Evolutionary conservation across 2,329 filamentous ascomycete species (phyloP).

Genomic region (Ophiocordyceps unilateralis): DNA sequence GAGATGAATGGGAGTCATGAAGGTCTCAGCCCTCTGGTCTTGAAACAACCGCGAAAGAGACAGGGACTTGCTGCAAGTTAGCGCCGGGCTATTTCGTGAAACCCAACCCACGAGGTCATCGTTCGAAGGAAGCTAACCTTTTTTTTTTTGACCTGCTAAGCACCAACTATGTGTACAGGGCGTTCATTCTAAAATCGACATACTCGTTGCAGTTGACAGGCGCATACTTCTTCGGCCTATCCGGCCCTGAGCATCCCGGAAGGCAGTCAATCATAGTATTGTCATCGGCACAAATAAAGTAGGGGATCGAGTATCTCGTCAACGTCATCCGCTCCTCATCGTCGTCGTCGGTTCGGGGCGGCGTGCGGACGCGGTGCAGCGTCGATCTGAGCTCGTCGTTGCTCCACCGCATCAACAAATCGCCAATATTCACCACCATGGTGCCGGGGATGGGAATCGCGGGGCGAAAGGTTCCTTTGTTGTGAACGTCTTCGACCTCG

Average conservation of each 20-base stretch:
- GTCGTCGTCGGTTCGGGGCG: constrained; percentile 4
- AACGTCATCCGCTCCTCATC: constrained; percentile 22
- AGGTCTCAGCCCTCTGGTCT: neutral
- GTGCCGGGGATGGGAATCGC: constrained; percentile 13
- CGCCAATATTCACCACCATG: constrained; percentile 21
- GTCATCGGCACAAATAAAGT: constrained; percentile 35
- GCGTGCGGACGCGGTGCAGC: constrained; percentile 25
- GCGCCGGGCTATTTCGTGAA: too few species aligned
- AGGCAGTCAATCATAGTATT: constrained; percentile 34
- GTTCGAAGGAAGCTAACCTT: neutral
- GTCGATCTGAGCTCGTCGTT: constrained; percentile 17
- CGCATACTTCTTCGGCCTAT: constrained; percentile 29
- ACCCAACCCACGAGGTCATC: too few species aligned
- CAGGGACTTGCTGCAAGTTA: neutral
- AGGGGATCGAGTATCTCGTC: constrained; percentile 41
- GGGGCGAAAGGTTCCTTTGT: constrained; percentile 16
- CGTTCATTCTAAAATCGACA: constrained; percentile 10
- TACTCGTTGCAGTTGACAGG: constrained; percentile 17
- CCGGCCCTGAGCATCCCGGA: constrained; percentile 23
- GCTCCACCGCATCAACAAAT: constrained; percentile 22
- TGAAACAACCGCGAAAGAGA: neutral
- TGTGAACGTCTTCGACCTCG: constrained; percentile 23
- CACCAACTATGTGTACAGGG: constrained; percentile 4
- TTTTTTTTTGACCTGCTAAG: neutral
- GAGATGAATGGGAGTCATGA: neutral